Percentiles rank a stretch among this genome's conserved stretches.
Evolutionary conservation across 2,329 filamentous ascomycete species (phyloP).

Genomic region (Blastomyces gilchristii): DNA sequence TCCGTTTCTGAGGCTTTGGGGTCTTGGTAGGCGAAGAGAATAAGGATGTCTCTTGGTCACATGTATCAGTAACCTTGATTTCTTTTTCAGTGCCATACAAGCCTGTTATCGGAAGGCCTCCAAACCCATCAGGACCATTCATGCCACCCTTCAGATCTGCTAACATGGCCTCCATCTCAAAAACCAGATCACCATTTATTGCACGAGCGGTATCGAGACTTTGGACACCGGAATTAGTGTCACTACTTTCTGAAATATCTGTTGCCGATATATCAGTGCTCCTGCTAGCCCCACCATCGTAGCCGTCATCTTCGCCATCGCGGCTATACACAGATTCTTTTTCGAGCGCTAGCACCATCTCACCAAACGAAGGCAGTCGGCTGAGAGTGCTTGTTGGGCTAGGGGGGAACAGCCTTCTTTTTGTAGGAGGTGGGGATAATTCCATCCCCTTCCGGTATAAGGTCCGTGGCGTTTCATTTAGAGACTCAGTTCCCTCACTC

Average conservation of each 20-base stretch:
- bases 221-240: background rate
- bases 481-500: background rate
- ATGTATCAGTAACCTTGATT: background rate
- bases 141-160: background rate
- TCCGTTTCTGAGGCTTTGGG: background rate
- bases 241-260: background rate
- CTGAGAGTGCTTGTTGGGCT: slow-evolving; percentile 6
- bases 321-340: too few relatives aligned
- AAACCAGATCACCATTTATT: background rate
- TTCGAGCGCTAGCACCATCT: background rate
- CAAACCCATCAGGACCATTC: too few relatives aligned
- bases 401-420: slow-evolving; percentile 8
- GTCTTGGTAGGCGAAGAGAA: background rate
- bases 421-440: background rate
- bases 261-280: background rate
- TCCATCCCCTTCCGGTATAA: slow-evolving; percentile 8
- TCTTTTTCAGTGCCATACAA: background rate
- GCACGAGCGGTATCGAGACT: background rate
- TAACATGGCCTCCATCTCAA: background rate
- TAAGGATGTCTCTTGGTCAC: background rate
- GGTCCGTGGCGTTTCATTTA: background rate
- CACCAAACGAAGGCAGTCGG: background rate
- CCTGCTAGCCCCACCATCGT: background rate
- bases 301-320: background rate
- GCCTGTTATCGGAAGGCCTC: background rate